These are phyloP conservation scores for Mimosa pudica DNA, from an alignment of 306 rosid species.

Conservation along the genomic window DNA sequence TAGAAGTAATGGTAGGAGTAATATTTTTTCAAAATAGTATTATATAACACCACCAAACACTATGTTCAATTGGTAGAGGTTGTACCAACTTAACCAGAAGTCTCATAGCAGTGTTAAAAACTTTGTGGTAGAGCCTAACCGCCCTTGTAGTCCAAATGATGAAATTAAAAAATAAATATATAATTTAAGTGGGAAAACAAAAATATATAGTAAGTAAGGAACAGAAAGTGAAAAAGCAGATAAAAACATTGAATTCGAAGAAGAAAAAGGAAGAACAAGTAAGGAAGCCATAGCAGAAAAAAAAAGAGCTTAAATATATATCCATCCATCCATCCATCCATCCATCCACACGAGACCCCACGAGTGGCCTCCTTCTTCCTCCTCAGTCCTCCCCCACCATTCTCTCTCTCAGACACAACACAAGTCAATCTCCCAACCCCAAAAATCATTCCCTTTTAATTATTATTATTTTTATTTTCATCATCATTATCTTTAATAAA, in stretches of 20 bases:
- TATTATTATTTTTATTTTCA: neutral
- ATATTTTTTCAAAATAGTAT: no score
- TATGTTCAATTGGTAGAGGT: no score
- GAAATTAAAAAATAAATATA: no score
- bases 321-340: neutral
- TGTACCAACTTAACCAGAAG: no score
- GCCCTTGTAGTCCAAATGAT: no score
- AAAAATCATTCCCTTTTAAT: neutral
- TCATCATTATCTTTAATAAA: no score
- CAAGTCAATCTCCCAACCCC: constrained; percentile 62
- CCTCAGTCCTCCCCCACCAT: neutral
- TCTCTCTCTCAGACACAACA: constrained; percentile 40
- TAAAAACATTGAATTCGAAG: neutral
- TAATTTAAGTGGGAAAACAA: no score
- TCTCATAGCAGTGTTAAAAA: no score
- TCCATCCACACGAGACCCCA: constrained; percentile 60
- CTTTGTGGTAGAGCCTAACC: no score
- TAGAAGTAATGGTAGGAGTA: no score
- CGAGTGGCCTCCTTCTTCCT: constrained; percentile 43
- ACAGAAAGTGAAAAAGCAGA: neutral
- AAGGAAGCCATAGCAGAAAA: neutral
- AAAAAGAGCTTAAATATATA: neutral
- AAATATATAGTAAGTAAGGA: no score
- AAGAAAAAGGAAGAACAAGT: neutral
- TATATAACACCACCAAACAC: no score